Evolutionary conservation across 169 alveolate genomes (phyloP).

Genomic region (Plasmodium coatneyi): DNA sequence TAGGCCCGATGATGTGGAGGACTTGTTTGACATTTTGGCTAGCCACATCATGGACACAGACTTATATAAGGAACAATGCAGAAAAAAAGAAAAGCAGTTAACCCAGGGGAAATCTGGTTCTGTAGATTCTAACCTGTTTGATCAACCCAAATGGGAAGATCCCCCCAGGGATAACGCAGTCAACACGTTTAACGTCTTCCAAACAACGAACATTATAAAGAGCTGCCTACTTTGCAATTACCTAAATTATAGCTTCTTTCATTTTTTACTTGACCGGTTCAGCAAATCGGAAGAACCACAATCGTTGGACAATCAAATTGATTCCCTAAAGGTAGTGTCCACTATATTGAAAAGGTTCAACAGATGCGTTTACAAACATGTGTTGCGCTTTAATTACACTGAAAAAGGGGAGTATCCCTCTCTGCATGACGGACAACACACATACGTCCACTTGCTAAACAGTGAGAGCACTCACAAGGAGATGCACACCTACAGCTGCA

Average conservation of each 20-base stretch:
- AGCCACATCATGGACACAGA: conserved; percentile 12
- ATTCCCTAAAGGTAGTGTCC: conserved; percentile 6
- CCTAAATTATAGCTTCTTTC: conserved; percentile 31
- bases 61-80: neutral
- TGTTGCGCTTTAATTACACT: neutral
- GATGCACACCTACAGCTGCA: neutral
- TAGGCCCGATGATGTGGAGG: conserved; percentile 17
- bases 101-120: neutral
- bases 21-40: conserved; percentile 31
- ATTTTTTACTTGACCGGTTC: neutral
- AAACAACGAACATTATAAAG: conserved; percentile 43
- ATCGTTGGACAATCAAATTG: conserved; percentile 25
- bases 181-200: conserved; percentile 35
- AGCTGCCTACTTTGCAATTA: conserved; percentile 35
- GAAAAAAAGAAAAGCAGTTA: neutral
- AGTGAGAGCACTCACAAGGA: neutral
- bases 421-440: neutral
- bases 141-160: neutral
- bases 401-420: neutral
- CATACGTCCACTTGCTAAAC: neutral
- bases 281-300: neutral
- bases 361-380: neutral
- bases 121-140: neutral
- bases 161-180: neutral
- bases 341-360: conserved; percentile 4